A percentile compares a stretch with the other conserved stretches of the same genome.
These are phyloP conservation scores for Dactylellina parvicollis DNA, from an alignment of 2,329 filamentous ascomycete genomes.

Conservation along the genomic window DNA sequence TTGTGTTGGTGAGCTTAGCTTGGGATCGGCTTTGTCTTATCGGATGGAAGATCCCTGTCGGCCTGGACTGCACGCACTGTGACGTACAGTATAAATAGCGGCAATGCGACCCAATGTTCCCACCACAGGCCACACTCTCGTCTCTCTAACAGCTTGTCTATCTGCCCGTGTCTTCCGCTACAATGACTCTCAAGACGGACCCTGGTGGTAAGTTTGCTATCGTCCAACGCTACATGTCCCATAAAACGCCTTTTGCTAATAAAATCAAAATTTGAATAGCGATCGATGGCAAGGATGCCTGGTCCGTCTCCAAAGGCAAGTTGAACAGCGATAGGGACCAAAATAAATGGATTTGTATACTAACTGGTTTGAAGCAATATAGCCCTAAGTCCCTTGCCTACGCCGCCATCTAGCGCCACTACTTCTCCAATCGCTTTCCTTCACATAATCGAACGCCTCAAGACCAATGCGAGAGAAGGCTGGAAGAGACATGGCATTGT, in stretches of 20 bases:
- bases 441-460: constrained; percentile 90
- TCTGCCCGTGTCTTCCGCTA: constrained; percentile 2
- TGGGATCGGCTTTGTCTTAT: constrained; percentile 4
- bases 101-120: background rate
- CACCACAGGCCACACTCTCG: background rate
- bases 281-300: constrained; percentile 37
- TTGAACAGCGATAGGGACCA: background rate
- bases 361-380: constrained; percentile 8
- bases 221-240: background rate
- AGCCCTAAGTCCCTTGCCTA: constrained; percentile 74
- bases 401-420: constrained; percentile 70
- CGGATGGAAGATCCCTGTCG: constrained; percentile 24
- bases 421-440: constrained; percentile 88
- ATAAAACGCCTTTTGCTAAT: constrained; percentile 24
- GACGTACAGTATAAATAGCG: constrained; percentile 14
- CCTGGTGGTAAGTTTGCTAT: constrained; percentile 24
- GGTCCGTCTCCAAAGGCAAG: constrained; percentile 56
- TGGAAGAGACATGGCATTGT: constrained; percentile 88
- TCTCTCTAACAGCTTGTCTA: background rate
- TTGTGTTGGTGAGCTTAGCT: constrained; percentile 15
- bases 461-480: constrained; percentile 95
- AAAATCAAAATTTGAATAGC: constrained; percentile 7
- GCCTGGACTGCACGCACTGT: background rate
- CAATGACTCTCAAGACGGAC: constrained; percentile 29
- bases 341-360: background rate